Evolutionary conservation across 805 yeast genomes (phyloP), one percentile per base, ranked within the genome.

Genomic region (Nakazawaea ishiwadae): DNA sequence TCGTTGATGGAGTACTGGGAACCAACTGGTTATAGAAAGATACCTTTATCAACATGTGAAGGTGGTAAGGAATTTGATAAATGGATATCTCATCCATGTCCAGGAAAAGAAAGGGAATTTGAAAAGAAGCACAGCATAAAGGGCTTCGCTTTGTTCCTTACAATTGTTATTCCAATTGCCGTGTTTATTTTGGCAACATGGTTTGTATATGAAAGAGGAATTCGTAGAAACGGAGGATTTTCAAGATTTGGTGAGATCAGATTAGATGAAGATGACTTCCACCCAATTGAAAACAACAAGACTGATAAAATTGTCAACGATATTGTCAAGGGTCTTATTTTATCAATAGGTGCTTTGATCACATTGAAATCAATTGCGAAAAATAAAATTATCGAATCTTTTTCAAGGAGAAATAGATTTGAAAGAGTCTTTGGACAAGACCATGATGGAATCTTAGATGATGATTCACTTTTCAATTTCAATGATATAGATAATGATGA

Each of bases 21-120:
- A 50, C 88, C 96, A 12, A 89, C 98, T 1, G 99, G 98, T 1
- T 93, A 93, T 60, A 77, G 99, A 58, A 79, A 78, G 52, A 74
- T 90, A 20, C 93, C 96, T 1, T 58, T 85, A 42, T 81, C 93
- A 10, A 86, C 96, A 0, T 93, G 99, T 66, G 71, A 66, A 33
- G 95, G 88, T 17, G 98, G 98, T 3, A 61, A 77, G 42, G 69
- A 72, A 44, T 72, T 86, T 39, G 97, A 86, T 54, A 69, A 73
- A 29, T 75, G 79, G 59, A 71, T 65, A 15, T 69, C 84, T 3
- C 71, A 65, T 41, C 76, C 97, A 6, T 93, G 99, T 60, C 97
- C 98, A 4, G 98, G 98, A 1, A 85, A 80, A 52, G 79, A 81
- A 46, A 60, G 64, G 9, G 81, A 87, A 50, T 89, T 77, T 39